Evolutionary conservation across 1,284 basidiomycete species (phyloP).

Genomic region (Takashimella tepidaria): DNA sequence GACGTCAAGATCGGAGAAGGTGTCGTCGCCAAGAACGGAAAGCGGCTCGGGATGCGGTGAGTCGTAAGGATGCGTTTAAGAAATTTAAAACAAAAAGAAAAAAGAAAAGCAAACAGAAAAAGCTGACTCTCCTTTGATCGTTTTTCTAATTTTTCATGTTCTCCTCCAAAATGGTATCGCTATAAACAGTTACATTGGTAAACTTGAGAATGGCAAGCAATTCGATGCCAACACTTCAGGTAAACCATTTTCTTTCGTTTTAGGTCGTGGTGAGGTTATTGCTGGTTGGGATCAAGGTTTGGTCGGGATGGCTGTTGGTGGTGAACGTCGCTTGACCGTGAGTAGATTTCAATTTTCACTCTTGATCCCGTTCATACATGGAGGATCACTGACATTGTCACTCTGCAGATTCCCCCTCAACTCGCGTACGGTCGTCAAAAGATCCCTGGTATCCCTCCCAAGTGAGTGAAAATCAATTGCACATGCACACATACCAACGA

Average conservation of each 20-base stretch:
- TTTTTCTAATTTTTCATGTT: too few relatives aligned
- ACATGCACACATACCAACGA: too few relatives aligned
- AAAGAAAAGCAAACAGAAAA: too few relatives aligned
- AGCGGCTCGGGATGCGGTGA: constrained; percentile 75
- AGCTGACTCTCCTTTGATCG: too few relatives aligned
- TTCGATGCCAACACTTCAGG: constrained; percentile 89
- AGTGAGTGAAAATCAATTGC: constrained; percentile 35
- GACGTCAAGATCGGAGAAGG: constrained; percentile 77
- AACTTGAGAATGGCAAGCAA: constrained; percentile 73
- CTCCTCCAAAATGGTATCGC: too few relatives aligned
- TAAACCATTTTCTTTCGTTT: constrained; percentile 79
- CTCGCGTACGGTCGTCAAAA: constrained; percentile 54
- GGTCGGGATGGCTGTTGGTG: constrained; percentile 84
- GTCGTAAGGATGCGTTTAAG: too few relatives aligned
- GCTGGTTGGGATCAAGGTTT: constrained; percentile 94
- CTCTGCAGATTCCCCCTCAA: constrained; percentile 41
- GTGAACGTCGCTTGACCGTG: constrained; percentile 76
- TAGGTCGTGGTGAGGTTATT: constrained; percentile 88
- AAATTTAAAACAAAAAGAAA: too few relatives aligned
- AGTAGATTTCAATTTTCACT: constrained; percentile 48
- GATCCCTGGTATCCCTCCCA: constrained; percentile 52
- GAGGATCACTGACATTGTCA: neutral
- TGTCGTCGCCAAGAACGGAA: constrained; percentile 76
- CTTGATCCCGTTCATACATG: neutral
- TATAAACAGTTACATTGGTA: constrained; percentile 52